Base-by-base conservation (phyloP, 2,329 filamentous ascomycete species). In the Scedosporium boydii region DNA sequence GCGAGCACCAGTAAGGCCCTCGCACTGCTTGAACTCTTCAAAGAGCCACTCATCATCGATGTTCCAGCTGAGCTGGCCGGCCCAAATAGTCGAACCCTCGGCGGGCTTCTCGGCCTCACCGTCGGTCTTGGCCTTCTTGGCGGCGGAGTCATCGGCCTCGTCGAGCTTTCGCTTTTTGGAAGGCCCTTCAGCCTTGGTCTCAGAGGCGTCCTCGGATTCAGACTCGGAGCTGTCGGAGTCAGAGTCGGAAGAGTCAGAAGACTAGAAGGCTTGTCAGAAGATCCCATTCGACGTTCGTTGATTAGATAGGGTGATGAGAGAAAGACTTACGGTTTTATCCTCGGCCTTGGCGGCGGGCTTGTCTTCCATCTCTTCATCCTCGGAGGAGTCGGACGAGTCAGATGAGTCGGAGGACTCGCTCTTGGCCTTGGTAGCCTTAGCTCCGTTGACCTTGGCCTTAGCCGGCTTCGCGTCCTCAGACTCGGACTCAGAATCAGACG, bases 21-120 rank as follows among this genome's bases (percentile, higher is more conserved):
- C 88, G 70, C 88, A 93, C 66, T 84, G 78, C 79, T 92, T 85
- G 79, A 97, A 96, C 74, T 93, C 89, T 69, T 88, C 83, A 68
- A 84, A 82, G 66, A 97, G 86, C 78, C 85, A 85, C 67, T 92
- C 86, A 75, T 96, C 93, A 69, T 96, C 90, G 61, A 96, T 81
- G 72, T 87, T 90, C 92, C 92, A 97, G 77, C 90, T 91, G 66
- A 97, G 82, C 80, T 91, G 93, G 69, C 93, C 93, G 67, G 92
- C 86, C 76, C 96, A 97, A 61, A 97, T 86, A 70, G 92, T 96
- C 67, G 80, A 79, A 70, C 79, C 55, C 44, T 71, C 69, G 42
- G 74, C 65, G 46, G 65, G 74, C 63, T 80, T 74, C 64, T 74
- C 79, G 60, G 72, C 74, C 56, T 74, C 72, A 51, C 73, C 75